Percentiles rank a stretch among this genome's conserved stretches.
phyloP scores from a whole-genome alignment of 768 basidiomycete species.

The Gautieria morchelliformis region DNA sequence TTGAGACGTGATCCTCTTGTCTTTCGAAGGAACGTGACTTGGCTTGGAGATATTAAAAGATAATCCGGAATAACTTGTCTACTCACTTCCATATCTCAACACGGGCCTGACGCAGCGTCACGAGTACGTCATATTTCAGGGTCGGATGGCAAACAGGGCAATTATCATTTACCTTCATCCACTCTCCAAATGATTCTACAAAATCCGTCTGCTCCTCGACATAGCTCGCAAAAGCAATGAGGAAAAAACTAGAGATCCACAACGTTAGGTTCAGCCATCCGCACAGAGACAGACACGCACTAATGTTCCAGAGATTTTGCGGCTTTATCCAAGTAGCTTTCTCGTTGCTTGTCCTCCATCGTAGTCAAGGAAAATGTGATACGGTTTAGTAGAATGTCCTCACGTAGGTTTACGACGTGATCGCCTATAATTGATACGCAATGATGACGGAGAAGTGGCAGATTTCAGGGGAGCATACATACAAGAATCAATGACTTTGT shows the following conservation, averaged over 20 bases:
- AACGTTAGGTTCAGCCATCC: not conserved
- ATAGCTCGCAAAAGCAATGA: slow-evolving; percentile 88
- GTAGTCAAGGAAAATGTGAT: slow-evolving; percentile 79
- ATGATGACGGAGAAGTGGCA: not conserved
- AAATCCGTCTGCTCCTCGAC: slow-evolving; percentile 56
- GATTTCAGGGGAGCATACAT: slow-evolving; percentile 17
- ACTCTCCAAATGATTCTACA: slow-evolving; percentile 67
- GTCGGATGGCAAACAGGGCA: not conserved
- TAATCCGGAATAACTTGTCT: not conserved
- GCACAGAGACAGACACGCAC: slow-evolving; percentile 33
- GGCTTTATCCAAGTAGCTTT: slow-evolving; percentile 53
- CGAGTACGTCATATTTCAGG: not conserved
- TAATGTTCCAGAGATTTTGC: slow-evolving; percentile 81
- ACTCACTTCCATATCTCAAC: slow-evolving; percentile 91
- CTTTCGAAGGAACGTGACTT: slow-evolving; percentile 79
- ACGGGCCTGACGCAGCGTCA: slow-evolving; percentile 36
- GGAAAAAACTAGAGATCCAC: slow-evolving; percentile 60
- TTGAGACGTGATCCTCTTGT: slow-evolving; percentile 71
- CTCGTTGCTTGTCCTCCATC: slow-evolving; percentile 45
- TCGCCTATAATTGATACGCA: slow-evolving; percentile 45
- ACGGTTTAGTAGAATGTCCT: slow-evolving; percentile 76
- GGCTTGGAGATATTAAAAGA: slow-evolving; percentile 33
- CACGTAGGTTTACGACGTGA: slow-evolving; percentile 85
- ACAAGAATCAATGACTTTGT: slow-evolving; percentile 80
- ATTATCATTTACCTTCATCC: slow-evolving; percentile 56